Conservation (phyloP, 768 basidiomycete genomes). For the Flagelloscypha sp. region DNA sequence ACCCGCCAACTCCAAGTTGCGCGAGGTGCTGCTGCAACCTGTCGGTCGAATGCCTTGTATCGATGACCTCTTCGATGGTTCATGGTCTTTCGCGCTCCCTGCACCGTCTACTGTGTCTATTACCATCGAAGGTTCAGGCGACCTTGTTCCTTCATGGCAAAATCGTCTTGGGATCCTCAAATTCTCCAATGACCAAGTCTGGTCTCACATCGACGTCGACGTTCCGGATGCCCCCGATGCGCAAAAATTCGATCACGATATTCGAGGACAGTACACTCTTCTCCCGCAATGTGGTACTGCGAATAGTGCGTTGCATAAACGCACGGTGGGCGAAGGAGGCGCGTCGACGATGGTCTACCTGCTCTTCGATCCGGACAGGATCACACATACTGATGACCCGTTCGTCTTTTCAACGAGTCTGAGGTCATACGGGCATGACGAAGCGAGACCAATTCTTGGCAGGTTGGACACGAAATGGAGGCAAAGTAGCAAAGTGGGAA, state of each 20-base stretch:
- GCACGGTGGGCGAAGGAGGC: constrained; percentile 34
- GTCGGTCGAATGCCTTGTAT: constrained; percentile 65
- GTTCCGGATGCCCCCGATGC: constrained; percentile 38
- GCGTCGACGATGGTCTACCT: constrained; percentile 65
- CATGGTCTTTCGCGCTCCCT: constrained; percentile 79
- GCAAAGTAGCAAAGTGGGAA: constrained; percentile 45
- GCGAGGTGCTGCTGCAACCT: constrained; percentile 62
- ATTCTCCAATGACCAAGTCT: constrained; percentile 59
- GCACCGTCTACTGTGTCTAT: constrained; percentile 44
- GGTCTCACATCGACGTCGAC: constrained; percentile 57
- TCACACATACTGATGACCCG: constrained; percentile 64
- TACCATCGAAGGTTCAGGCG: constrained; percentile 55
- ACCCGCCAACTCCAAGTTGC: constrained; percentile 74
- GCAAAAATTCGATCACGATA: constrained; percentile 60
- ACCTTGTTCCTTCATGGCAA: constrained; percentile 80
- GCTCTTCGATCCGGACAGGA: constrained; percentile 83
- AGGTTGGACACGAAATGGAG: constrained; percentile 73
- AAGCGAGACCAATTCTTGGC: constrained; percentile 69
- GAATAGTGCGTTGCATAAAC: constrained; percentile 74
- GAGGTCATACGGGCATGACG: constrained; percentile 73
- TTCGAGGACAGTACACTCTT: constrained; percentile 72
- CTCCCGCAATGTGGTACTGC: constrained; percentile 87
- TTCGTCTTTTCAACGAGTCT: constrained; percentile 82
- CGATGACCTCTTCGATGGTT: constrained; percentile 52
- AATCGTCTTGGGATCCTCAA: constrained; percentile 66